phyloP scores from a whole-genome alignment of 768 basidiomycete genomes.

The Tylopilus felleus region DNA sequence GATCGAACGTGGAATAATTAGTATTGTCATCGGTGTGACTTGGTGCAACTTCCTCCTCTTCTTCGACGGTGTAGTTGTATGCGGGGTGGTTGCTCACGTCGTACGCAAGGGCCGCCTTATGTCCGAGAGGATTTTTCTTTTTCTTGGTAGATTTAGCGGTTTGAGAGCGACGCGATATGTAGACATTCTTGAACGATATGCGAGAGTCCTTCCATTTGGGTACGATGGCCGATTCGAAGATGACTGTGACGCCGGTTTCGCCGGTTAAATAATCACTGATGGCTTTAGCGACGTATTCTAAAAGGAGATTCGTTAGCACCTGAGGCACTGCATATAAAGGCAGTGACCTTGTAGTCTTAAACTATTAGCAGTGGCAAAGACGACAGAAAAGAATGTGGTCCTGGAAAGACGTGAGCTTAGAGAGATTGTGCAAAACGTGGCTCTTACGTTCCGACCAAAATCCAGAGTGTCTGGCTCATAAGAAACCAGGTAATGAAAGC shows the following conservation, averaged over 20 bases:
- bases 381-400: slow-evolving; percentile 93
- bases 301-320: slow-evolving; percentile 7
- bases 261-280: slow-evolving; percentile 92
- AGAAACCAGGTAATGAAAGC: slow-evolving; percentile 96
- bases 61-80: slow-evolving; percentile 59
- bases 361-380: slow-evolving; percentile 88
- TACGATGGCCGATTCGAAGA: slow-evolving; percentile 97
- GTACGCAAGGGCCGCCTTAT: slow-evolving; percentile 64
- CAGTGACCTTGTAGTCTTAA: slow-evolving; percentile 73
- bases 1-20: slow-evolving; percentile 89
- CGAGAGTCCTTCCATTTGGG: slow-evolving; percentile 97
- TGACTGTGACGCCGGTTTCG: slow-evolving; percentile 90
- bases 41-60: slow-evolving; percentile 44
- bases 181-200: slow-evolving; percentile 96
- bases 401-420: slow-evolving; percentile 36
- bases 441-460: slow-evolving; percentile 72
- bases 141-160: slow-evolving; percentile 15
- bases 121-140: slow-evolving; percentile 33
- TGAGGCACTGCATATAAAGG: background rate
- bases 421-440: background rate
- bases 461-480: slow-evolving; percentile 95
- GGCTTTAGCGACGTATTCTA: slow-evolving; percentile 80
- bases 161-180: slow-evolving; percentile 75
- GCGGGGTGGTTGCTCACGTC: slow-evolving; percentile 77
- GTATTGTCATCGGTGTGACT: slow-evolving; percentile 47